Percentiles rank a stretch among this genome's conserved stretches.
Evolutionary conservation across 2,329 filamentous ascomycete genomes (phyloP).

Genomic region (Aspergillus aculeatinus): DNA sequence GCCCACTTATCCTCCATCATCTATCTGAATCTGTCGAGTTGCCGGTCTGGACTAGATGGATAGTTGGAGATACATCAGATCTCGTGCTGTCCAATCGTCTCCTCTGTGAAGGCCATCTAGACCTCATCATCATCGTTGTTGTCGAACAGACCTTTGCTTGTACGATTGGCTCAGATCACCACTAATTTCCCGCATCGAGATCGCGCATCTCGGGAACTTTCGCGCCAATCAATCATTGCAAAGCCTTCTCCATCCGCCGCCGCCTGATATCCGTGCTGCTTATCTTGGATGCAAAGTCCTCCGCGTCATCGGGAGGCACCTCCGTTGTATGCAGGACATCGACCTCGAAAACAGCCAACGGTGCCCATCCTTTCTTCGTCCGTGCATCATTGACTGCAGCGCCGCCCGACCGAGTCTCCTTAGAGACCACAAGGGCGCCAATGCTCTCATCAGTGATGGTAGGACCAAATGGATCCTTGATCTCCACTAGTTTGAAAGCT

Average conservation of each 20-base stretch:
- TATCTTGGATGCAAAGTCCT: conserved; percentile 77
- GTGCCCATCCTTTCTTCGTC: conserved; percentile 69
- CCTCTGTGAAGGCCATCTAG: background rate
- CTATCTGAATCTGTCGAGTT: background rate
- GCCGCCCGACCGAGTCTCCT: conserved; percentile 82
- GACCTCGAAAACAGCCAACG: conserved; percentile 80
- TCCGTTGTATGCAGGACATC: conserved; percentile 76
- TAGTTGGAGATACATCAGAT: background rate
- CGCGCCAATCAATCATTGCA: conserved; percentile 24
- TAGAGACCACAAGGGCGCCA: conserved; percentile 79
- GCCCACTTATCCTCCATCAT: background rate
- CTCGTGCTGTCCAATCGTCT: background rate
- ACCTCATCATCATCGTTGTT: background rate
- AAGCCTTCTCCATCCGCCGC: conserved; percentile 42
- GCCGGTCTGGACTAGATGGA: background rate
- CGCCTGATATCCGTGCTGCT: conserved; percentile 84
- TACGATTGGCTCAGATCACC: background rate
- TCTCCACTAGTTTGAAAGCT: conserved; percentile 74
- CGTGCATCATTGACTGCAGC: conserved; percentile 83
- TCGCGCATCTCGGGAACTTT: background rate
- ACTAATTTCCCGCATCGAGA: background rate
- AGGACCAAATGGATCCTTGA: conserved; percentile 85
- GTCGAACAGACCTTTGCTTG: background rate
- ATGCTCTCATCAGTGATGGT: conserved; percentile 80
- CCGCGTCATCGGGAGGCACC: conserved; percentile 47